These are phyloP conservation scores for Psilocybe subaeruginosa DNA, from an alignment of 768 basidiomycete species.

Conservation along the genomic window DNA sequence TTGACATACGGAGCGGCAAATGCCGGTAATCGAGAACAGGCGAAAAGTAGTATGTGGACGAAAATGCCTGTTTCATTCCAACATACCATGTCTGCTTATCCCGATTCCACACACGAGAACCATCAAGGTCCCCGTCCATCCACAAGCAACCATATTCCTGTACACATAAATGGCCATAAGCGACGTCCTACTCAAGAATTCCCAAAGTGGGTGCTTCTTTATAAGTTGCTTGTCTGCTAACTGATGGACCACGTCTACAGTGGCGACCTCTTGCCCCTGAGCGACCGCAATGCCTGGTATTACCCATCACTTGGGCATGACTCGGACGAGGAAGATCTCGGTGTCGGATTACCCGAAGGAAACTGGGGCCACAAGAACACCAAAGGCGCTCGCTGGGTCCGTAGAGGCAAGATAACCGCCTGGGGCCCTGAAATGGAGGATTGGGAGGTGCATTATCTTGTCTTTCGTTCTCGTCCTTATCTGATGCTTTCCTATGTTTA, in stretches of 20 bases:
- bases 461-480: constrained; percentile 1
- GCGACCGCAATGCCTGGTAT: constrained; percentile 82
- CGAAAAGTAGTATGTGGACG: background rate
- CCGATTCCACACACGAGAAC: constrained; percentile 22
- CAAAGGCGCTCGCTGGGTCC: constrained; percentile 80
- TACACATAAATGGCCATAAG: constrained; percentile 31
- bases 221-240: constrained; percentile 18
- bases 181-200: constrained; percentile 29
- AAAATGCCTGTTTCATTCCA: constrained; percentile 1
- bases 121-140: constrained; percentile 23
- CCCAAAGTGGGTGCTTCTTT: constrained; percentile 29
- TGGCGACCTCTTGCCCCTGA: constrained; percentile 48
- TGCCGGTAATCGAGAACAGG: constrained; percentile 15
- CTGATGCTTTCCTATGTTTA: constrained; percentile 29
- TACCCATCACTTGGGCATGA: constrained; percentile 80
- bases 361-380: constrained; percentile 86
- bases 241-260: constrained; percentile 20
- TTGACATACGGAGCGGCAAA: constrained; percentile 15
- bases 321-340: constrained; percentile 61
- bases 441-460: constrained; percentile 66
- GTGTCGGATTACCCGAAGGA: constrained; percentile 53
- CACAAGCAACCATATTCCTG: constrained; percentile 22
- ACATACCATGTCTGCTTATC: constrained; percentile 22
- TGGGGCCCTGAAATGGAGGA: constrained; percentile 88
- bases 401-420: constrained; percentile 77